These are phyloP conservation scores for Penicillium sp. DNA, from an alignment of 2,329 filamentous ascomycete genomes.

Conservation along the genomic window DNA sequence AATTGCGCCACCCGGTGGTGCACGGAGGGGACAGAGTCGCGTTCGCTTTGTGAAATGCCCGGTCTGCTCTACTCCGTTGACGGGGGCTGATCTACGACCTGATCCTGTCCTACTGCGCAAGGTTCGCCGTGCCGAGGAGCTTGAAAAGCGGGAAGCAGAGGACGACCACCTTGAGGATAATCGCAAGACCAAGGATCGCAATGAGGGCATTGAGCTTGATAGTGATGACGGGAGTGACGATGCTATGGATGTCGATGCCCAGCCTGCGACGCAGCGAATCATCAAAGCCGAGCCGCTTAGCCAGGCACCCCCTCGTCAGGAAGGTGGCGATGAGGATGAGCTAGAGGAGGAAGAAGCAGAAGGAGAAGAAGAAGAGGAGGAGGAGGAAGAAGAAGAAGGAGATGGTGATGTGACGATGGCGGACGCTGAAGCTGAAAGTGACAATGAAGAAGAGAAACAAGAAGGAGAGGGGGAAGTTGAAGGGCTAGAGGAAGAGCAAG, in stretches of 20 bases:
- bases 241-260: conserved; percentile 22
- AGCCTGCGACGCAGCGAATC: conserved; percentile 6
- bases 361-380: neutral
- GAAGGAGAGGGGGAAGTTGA: neutral
- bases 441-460: neutral
- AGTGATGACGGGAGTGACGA: conserved; percentile 31
- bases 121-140: conserved; percentile 37
- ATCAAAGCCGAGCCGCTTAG: conserved; percentile 15
- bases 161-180: conserved; percentile 32
- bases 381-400: neutral
- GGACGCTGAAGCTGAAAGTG: neutral
- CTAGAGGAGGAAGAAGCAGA: neutral
- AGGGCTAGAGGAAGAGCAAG: neutral
- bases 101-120: conserved; percentile 44
- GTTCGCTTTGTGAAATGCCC: conserved; percentile 42
- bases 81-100: conserved; percentile 39
- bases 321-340: neutral
- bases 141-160: conserved; percentile 28
- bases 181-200: conserved; percentile 13
- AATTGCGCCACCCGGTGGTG: conserved; percentile 24
- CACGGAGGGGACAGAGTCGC: conserved; percentile 19
- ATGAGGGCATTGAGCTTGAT: conserved; percentile 33
- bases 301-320: neutral
- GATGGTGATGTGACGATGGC: neutral
- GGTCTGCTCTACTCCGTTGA: conserved; percentile 43